Evolutionary conservation across 345 rosid genomes (phyloP), one percentile per base, ranked within the genome.

Genomic region (Gossypium thurberi): DNA sequence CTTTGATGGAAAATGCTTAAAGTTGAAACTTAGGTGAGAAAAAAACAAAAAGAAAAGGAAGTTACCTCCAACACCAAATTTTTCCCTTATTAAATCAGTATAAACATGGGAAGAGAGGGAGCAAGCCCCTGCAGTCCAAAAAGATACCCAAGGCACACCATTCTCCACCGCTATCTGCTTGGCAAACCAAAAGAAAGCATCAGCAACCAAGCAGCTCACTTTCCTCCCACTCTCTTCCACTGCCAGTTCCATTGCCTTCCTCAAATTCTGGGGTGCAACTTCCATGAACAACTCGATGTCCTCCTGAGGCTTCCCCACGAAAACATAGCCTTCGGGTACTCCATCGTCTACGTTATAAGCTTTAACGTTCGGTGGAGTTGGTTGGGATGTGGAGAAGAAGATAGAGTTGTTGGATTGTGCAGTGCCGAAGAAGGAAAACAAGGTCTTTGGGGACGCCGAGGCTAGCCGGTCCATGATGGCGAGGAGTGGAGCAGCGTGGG

Each of bases 381-480:
- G 47, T 6, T 13, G 44, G 3, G 57, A 18, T 21, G 76, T 33
- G 6, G 57, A 62, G 69, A 84, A 77, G 18, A 84, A 77, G 18
- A 84, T 28, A 1, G 82, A 80, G 0, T 64, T 17, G 71, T 87
- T 89, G 43, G 87, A 85, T 18, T 76, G 47, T 0, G 43, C 33
- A 1, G 86, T 87, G 87, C 69, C 85, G 23, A 89, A 75, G 79
- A 91, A 88, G 17, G 95, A 88, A 74, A 93, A 93, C 0, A 61
- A 40, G 0, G 78, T 78, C 21, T 75, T 42, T 2, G 90, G 89
- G 65, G 85, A 11, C 0, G 84, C 72, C 6, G 63, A 15, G 40
- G 93, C 93, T 11, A 91, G 74, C 65, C 77, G 82, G 51, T 70
- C 70, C 1, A 79, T 80, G 25, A 91, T 73, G 56, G 84, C 44